Percentiles rank a stretch among this genome's conserved stretches.
Conservation (phyloP, 306 rosid genomes). For the Cercis canadensis region DNA sequence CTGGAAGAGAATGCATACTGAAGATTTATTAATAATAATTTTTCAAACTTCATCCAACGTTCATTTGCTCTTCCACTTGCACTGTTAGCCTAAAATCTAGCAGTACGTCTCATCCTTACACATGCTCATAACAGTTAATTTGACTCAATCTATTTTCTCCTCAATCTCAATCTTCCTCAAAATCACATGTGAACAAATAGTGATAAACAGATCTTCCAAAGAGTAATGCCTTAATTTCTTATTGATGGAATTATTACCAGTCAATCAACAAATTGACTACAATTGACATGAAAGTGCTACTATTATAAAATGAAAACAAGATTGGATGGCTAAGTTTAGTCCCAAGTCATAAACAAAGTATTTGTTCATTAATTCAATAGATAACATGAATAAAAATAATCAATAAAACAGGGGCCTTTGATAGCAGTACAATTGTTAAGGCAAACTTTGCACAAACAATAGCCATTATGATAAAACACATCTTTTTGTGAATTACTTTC, state of each 20-base stretch:
- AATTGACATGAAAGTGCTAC: not conserved
- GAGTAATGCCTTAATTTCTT: not conserved
- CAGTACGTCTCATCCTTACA: not conserved
- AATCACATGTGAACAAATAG: not conserved
- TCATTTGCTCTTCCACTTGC: slow-evolving; percentile 7
- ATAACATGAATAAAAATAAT: not conserved
- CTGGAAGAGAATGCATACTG: not conserved
- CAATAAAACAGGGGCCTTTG: not conserved
- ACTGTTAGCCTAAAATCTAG: not conserved
- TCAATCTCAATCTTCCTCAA: slow-evolving; percentile 8
- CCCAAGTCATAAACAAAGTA: not conserved
- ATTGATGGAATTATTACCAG: not conserved
- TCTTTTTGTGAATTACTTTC: not conserved
- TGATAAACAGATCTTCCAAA: not conserved
- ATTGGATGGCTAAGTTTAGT: not conserved
- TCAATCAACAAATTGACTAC: not conserved
- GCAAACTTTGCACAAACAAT: not conserved
- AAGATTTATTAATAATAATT: not conserved
- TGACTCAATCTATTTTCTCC: not conserved
- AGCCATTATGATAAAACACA: not conserved
- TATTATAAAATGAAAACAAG: not conserved
- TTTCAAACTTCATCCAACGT: not conserved
- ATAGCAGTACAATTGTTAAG: not conserved
- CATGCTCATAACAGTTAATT: not conserved
- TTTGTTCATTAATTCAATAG: not conserved